These are phyloP conservation scores for Claviceps cyperi DNA, from an alignment of 2,329 filamentous ascomycete genomes.

Conservation along the genomic window DNA sequence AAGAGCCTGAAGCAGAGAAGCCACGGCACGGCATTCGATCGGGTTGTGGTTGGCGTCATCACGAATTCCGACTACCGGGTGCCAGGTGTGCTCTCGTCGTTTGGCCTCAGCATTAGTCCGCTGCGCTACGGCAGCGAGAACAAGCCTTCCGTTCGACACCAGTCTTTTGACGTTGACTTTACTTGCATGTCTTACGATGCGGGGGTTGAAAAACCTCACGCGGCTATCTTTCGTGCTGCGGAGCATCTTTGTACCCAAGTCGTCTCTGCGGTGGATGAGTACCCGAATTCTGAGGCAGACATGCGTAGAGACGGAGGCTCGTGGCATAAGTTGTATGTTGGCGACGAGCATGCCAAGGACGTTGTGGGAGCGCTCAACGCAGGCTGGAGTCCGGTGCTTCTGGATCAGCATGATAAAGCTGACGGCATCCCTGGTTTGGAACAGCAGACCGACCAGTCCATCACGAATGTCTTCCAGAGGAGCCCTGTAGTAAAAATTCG, in stretches of 20 bases:
- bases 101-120: conserved; percentile 34
- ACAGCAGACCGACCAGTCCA: conserved; percentile 1
- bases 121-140: conserved; percentile 13
- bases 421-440: conserved; percentile 6
- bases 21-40: conserved; percentile 14
- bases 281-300: conserved; percentile 4
- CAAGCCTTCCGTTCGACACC: background rate
- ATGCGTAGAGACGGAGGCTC: conserved; percentile 7
- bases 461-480: conserved; percentile 6
- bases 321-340: conserved; percentile 35
- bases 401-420: conserved; percentile 7
- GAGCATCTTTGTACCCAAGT: conserved; percentile 24
- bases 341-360: conserved; percentile 38
- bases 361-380: conserved; percentile 27
- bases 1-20: conserved; percentile 19
- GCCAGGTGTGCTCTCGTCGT: conserved; percentile 33
- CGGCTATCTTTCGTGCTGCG: conserved; percentile 40
- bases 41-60: conserved; percentile 39
- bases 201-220: conserved; percentile 43
- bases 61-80: conserved; percentile 52
- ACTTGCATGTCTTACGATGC: conserved; percentile 49
- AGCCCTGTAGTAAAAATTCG: conserved; percentile 7
- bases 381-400: conserved; percentile 12
- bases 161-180: conserved; percentile 32
- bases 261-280: conserved; percentile 10